phyloP scores from a whole-genome alignment of 306 rosid genomes.

The cucumber (Cucumis sativus) region Cucumber_9930_V3 NC_026656.2:23226501-23227000 shows the following conservation, averaged over 20 bases:
- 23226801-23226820: background rate
- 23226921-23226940: no score
- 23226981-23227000: no score
- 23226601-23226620: background rate
- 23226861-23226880: background rate
- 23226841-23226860: background rate
- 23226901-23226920: no score
- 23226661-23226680: background rate
- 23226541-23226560: slow-evolving; percentile 62
- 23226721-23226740: background rate
- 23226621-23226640: background rate
- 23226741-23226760: background rate
- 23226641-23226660: background rate
- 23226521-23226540: slow-evolving; percentile 77
- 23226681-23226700: background rate
- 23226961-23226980: no score
- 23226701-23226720: background rate
- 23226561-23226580: background rate
- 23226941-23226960: no score
- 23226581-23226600: background rate
- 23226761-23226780: background rate
- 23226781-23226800: background rate
- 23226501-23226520: slow-evolving; percentile 57
- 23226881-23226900: no score
- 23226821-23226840: background rate